Evolutionary conservation across 2,329 filamentous ascomycete species (phyloP), one percentile per base, ranked within the genome.

Genomic region (Phialophora tarda): DNA sequence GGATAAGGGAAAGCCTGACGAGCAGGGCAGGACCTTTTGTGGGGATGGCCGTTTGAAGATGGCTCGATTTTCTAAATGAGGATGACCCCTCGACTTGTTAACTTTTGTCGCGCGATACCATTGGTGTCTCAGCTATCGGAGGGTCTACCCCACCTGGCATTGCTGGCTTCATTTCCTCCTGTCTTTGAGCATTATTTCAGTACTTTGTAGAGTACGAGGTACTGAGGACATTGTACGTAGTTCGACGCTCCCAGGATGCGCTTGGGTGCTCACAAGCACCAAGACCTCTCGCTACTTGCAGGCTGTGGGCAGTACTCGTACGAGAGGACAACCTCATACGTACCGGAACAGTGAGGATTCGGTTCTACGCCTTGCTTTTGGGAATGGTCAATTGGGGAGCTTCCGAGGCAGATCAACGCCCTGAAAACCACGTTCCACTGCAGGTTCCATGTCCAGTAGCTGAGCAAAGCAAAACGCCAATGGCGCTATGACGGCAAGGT

Each of bases 41-140:
- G 58, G 41, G 32, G 58, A 48, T 55, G 10, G 57, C 30, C 26
- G 57, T 47, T 48, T 59, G 44, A 23, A 34, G 23, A 48, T 59
- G 17, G 41, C 23, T 54, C 48, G 50, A 4, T 50, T n/a, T 61
- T 54, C 59, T 41, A 61, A 61, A 61, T n/a, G 30, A 21, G 24
- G 12, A 41, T 32, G 30, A 26, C 59, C 30, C 44, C 59, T 50
- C 30, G 23, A 53, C 28, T 23, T 23, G 3, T 10, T 30, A 30
- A 11, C 50, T 24, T 17, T 6, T 1, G 34, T 59, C 63, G 62
- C 38, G 59, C 64, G 65, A 66, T 53, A 68, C 65, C 53, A 44
- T 59, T 24, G 60, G 26, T 67, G 68, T 67, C 65, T 70, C 68
- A 68, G 65, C 60, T 65, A 44, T 47, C 59, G n/a, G 59, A 26